Evolutionary conservation across 768 basidiomycete species (phyloP).

Genomic region (Lentinula sp.): DNA sequence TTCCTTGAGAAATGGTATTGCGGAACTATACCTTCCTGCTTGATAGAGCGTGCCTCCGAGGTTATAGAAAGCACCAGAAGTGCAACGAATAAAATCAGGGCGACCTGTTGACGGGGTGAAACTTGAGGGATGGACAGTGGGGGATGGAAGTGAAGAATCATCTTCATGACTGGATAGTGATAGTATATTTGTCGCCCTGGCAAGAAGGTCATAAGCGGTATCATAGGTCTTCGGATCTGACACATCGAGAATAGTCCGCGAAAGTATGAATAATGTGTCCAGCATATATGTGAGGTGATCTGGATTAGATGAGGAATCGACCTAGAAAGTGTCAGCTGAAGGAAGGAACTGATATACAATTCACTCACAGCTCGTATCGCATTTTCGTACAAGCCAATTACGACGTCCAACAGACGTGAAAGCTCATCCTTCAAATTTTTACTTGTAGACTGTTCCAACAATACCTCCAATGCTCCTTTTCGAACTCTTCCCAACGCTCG

Average conservation of each 20-base stretch:
- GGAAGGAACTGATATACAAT: not conserved
- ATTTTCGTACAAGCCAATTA: conserved; percentile 25
- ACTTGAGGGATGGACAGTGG: not conserved
- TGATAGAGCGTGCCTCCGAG: conserved; percentile 68
- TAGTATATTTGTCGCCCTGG: conserved; percentile 28
- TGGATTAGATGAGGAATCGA: conserved; percentile 15
- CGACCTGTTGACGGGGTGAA: conserved; percentile 16
- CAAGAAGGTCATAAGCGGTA: conserved; percentile 39
- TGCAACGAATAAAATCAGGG: conserved; percentile 59
- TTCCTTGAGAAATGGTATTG: conserved; percentile 60
- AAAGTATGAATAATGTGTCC: conserved; percentile 52
- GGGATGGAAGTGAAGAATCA: not conserved
- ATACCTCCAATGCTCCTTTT: conserved; percentile 37
- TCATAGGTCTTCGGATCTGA: conserved; percentile 41
- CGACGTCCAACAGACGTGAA: conserved; percentile 26
- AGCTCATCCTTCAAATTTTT: conserved; percentile 9
- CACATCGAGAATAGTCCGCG: conserved; percentile 34
- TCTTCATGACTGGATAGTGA: conserved; percentile 11
- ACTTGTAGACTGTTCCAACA: conserved; percentile 28
- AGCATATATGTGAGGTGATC: conserved; percentile 38
- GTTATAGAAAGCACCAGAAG: conserved; percentile 69
- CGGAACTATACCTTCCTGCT: conserved; percentile 50
- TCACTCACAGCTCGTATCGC: conserved; percentile 22
- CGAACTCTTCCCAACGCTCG: conserved; percentile 57
- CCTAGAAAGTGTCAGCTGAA: not conserved